Conservation (phyloP, 192 early-diverging fungal genomes). For the Pecoramyces ruminantium region DNA sequence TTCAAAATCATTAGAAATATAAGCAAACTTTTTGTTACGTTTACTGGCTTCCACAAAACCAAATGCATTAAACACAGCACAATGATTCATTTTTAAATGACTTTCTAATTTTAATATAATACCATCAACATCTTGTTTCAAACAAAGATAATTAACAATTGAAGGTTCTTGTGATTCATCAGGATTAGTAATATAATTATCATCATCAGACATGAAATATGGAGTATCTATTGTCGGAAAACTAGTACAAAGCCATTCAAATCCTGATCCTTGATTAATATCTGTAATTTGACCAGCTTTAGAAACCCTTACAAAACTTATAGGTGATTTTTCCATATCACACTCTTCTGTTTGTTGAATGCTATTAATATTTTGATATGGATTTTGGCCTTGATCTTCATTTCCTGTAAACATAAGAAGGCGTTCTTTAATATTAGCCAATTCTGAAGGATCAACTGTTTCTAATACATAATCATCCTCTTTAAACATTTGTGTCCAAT, state of each 20-base stretch:
- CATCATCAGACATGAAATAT: neutral
- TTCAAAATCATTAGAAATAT: neutral
- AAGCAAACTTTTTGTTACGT: neutral
- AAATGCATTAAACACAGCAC: neutral
- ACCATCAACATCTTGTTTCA: neutral
- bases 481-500: neutral
- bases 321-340: neutral
- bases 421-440: neutral
- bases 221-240: neutral
- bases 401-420: neutral
- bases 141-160: neutral
- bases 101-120: neutral
- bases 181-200: neutral
- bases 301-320: neutral
- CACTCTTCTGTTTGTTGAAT: neutral
- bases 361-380: neutral
- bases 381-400: neutral
- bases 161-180: neutral
- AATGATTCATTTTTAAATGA: neutral
- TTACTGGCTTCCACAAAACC: neutral
- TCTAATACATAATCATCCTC: neutral
- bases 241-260: neutral
- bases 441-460: neutral
- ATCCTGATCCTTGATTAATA: neutral
- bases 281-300: neutral